phyloP scores from a whole-genome alignment of 805 yeast genomes.

The Hyphopichia homilentoma region DNA sequence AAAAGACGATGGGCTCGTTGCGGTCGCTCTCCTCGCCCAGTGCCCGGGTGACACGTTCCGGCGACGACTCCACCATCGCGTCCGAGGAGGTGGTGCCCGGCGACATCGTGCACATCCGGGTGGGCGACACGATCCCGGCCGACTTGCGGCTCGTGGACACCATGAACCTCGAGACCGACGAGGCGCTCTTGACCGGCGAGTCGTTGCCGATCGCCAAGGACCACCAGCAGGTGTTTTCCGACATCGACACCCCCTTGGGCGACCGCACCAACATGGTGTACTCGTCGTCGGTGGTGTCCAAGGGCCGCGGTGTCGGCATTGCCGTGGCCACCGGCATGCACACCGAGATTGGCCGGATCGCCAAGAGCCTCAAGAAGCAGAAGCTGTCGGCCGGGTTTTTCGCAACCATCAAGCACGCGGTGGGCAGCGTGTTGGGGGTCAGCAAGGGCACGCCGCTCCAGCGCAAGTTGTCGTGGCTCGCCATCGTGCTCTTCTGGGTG shows the following conservation, averaged over 20 bases:
- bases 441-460: slow-evolving; percentile 46
- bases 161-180: slow-evolving; percentile 40
- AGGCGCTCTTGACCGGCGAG: slow-evolving; percentile 42
- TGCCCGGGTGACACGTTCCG: slow-evolving; percentile 43
- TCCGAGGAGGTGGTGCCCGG: slow-evolving; percentile 47
- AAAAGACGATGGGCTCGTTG: slow-evolving; percentile 48
- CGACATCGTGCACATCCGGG: slow-evolving; percentile 35
- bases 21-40: slow-evolving; percentile 44
- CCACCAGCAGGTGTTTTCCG: slow-evolving; percentile 31
- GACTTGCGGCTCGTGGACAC: slow-evolving; percentile 34
- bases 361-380: slow-evolving; percentile 30
- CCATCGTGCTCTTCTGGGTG: slow-evolving; percentile 48
- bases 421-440: slow-evolving; percentile 44
- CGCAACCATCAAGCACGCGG: slow-evolving; percentile 39
- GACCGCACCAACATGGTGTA: slow-evolving; percentile 33
- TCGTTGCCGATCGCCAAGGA: slow-evolving; percentile 33
- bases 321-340: slow-evolving; percentile 34
- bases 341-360: slow-evolving; percentile 43
- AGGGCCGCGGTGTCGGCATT: slow-evolving; percentile 41
- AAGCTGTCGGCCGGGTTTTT: slow-evolving; percentile 31
- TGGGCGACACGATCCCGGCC: slow-evolving; percentile 44
- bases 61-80: slow-evolving; percentile 28
- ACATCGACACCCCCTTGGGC: slow-evolving; percentile 34
- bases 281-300: slow-evolving; percentile 36
- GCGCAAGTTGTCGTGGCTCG: slow-evolving; percentile 45